Evolutionary conservation across 2,329 filamentous ascomycete genomes (phyloP).

Genomic region (Teratosphaeria viscida): DNA sequence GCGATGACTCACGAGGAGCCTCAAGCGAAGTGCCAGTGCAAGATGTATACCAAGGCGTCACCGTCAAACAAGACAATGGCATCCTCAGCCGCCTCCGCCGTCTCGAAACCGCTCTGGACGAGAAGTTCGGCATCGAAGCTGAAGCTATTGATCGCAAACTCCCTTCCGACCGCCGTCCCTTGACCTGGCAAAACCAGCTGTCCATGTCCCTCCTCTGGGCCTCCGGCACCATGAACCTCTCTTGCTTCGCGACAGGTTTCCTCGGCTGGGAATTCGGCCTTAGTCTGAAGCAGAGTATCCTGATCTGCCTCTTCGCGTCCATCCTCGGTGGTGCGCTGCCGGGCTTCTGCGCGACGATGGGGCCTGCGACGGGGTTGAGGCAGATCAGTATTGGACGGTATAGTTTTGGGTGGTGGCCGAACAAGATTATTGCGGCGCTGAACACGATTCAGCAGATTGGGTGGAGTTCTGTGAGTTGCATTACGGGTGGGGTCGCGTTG

Average conservation of each 20-base stretch:
- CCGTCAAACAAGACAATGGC: conserved; percentile 14
- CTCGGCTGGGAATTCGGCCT: conserved; percentile 41
- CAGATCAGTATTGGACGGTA: conserved; percentile 36
- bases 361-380: conserved; percentile 28
- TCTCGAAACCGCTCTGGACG: conserved; percentile 34
- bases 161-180: conserved; percentile 33
- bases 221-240: conserved; percentile 26
- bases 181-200: conserved; percentile 28
- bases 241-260: conserved; percentile 31
- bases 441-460: conserved; percentile 39
- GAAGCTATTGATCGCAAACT: conserved; percentile 38
- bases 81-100: conserved; percentile 24
- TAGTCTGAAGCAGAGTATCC: conserved; percentile 30
- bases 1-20: conserved; percentile 7
- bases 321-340: conserved; percentile 22
- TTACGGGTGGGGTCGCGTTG: conserved; percentile 33
- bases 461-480: conserved; percentile 32
- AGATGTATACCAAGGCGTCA: conserved; percentile 4
- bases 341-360: conserved; percentile 26
- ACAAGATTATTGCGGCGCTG: conserved; percentile 37
- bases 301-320: conserved; percentile 21
- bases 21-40: background rate
- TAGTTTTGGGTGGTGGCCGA: conserved; percentile 42
- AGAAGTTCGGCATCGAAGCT: conserved; percentile 37
- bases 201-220: conserved; percentile 27